Evolutionary conservation across 768 basidiomycete species (phyloP).

Genomic region (Russula brevipes): DNA sequence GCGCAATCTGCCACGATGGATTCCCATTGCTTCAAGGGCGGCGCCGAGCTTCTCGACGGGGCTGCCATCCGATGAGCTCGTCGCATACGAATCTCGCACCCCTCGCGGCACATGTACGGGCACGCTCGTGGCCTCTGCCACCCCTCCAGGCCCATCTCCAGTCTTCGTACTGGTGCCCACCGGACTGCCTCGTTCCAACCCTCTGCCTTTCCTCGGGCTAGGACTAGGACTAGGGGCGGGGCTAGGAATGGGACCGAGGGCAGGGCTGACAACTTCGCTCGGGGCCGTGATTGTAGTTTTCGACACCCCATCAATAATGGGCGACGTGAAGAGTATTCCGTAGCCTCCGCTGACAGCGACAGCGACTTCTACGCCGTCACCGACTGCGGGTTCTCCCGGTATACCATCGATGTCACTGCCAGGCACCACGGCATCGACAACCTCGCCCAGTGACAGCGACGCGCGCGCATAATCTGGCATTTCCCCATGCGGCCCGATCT

Average conservation of each 20-base stretch:
- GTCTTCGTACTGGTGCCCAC: slow-evolving; percentile 2
- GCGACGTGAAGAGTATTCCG: slow-evolving; percentile 6
- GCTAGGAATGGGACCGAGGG: neutral
- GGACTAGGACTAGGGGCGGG: neutral
- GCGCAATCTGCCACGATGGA: slow-evolving; percentile 49
- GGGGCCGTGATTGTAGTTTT: neutral
- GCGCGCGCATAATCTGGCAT: slow-evolving; percentile 33
- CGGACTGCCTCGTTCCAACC: neutral
- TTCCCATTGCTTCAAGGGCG: slow-evolving; percentile 33
- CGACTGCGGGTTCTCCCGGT: neutral
- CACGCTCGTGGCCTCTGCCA: slow-evolving; percentile 6
- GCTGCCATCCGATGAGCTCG: slow-evolving; percentile 49
- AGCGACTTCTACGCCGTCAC: neutral
- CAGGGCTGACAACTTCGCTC: neutral
- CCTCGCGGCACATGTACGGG: slow-evolving; percentile 30
- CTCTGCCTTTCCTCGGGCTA: neutral
- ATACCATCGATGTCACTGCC: slow-evolving; percentile 23
- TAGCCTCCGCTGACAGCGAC: slow-evolving; percentile 5
- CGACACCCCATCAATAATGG: slow-evolving; percentile 1
- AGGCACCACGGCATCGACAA: slow-evolving; percentile 7
- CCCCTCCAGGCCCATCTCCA: slow-evolving; percentile 10
- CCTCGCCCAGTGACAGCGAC: slow-evolving; percentile 16
- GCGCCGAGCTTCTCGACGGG: slow-evolving; percentile 37
- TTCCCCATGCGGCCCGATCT: slow-evolving; percentile 45
- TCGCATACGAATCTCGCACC: slow-evolving; percentile 33